Evolutionary conservation across 1,284 basidiomycete species (phyloP).

Genomic region (Coniferiporia weirii): DNA sequence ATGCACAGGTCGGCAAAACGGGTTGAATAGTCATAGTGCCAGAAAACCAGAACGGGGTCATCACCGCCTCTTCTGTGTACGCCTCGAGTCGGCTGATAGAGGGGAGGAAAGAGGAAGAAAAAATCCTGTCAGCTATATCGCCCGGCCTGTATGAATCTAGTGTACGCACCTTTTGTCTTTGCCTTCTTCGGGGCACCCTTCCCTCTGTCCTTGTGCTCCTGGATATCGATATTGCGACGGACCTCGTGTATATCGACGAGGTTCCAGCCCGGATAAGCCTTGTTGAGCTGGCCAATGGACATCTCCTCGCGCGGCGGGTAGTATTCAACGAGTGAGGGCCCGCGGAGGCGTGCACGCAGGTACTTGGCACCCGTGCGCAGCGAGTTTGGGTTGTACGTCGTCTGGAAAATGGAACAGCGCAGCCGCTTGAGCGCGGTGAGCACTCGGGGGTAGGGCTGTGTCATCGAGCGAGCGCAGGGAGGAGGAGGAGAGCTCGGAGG

Average conservation of each 20-base stretch:
- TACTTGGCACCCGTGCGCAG: conserved; percentile 82
- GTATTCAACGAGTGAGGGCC: conserved; percentile 75
- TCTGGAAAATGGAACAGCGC: conserved; percentile 75
- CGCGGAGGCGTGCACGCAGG: conserved; percentile 67
- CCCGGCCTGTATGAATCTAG: neutral
- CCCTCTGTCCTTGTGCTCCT: conserved; percentile 64
- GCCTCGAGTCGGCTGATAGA: neutral
- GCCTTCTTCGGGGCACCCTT: conserved; percentile 79
- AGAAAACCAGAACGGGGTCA: neutral
- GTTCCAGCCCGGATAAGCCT: conserved; percentile 49
- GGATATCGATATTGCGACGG: conserved; percentile 61
- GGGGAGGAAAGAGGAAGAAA: conserved; percentile 19
- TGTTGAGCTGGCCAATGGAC: conserved; percentile 46
- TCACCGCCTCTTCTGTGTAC: neutral
- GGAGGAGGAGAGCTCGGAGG: too few species aligned
- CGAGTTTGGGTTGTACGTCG: conserved; percentile 75
- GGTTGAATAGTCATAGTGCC: too few species aligned
- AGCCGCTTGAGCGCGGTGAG: conserved; percentile 50
- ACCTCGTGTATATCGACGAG: conserved; percentile 60
- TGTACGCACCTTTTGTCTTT: conserved; percentile 52
- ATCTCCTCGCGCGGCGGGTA: conserved; percentile 50
- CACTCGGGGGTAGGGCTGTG: too few species aligned
- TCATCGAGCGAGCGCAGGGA: too few species aligned
- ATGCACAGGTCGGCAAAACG: neutral
- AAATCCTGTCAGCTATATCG: neutral